Base-by-base conservation (phyloP, 2,329 filamentous ascomycete genomes). In the Xylariaceae sp. region DNA sequence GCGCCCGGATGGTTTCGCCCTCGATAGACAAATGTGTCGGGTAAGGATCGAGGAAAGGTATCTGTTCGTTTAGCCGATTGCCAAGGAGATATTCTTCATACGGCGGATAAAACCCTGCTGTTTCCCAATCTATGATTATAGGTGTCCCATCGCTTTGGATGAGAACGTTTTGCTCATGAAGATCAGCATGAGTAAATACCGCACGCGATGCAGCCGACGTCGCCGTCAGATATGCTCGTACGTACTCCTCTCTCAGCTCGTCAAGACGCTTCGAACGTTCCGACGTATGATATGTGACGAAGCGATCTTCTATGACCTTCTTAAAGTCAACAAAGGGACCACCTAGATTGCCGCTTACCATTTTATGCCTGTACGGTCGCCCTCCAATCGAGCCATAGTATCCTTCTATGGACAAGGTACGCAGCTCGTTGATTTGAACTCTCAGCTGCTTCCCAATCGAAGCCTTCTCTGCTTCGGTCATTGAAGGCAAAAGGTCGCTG, bases 351-450 rank as follows among this genome's bases (percentile, higher is more conserved):
- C 6, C 17, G 7, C 2, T 5, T 3, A 17, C 16, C 16, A 10
- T n/a, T 5, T 3, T 1, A 14, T 55, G 18, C 6, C 9, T 9
- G 2, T 49, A 22, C 0, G 53, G 53, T 7, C 48, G 45, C 10
- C 18, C 38, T 13, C 51, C 54, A 2, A 56, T 12, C 2, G 47
- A n/a, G 12, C 54, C 54, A 31, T 51, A 56, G 31, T 48, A 54
- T 2, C 5, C 4, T 2, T 41, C 45, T 9, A 33, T 22, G 1
- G 48, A 51, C 14, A 56, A 51, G 2, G 12, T 18, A n/a, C 51
- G 36, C n/a, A 56, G 18, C 42, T 54, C 36, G 5, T 44, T 10
- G 2, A 54, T 5, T 17, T 56, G 51, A 14, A 31, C 47, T 14
- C 17, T 38, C 2, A 54, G 33, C 33, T 31, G 22, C 14, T 28